phyloP scores from a whole-genome alignment of 805 yeast species.

The Helenozyma rhizophorensis region DNA sequence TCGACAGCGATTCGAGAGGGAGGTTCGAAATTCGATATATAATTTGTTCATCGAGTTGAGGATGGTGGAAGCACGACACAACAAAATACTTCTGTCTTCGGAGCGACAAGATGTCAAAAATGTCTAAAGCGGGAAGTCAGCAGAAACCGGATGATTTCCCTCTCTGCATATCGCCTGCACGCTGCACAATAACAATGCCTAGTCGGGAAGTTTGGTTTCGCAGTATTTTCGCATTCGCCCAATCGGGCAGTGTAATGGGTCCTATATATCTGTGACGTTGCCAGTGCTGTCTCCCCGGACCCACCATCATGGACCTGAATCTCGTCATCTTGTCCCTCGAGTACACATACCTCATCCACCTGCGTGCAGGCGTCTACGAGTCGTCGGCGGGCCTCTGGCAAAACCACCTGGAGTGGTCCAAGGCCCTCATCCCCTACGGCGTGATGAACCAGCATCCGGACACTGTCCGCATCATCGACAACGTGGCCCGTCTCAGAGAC shows the following conservation, averaged over 20 bases:
- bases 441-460: conserved; percentile 8
- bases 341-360: conserved; percentile 22
- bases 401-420: conserved; percentile 12
- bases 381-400: conserved; percentile 35
- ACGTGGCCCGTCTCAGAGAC: conserved; percentile 9
- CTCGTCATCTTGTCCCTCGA: conserved; percentile 24
- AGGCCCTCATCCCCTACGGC: conserved; percentile 13
- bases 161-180: no score
- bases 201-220: neutral
- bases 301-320: conserved; percentile 13
- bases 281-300: neutral
- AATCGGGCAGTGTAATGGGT: conserved; percentile 1
- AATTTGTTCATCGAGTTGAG: no score
- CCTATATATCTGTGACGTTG: neutral
- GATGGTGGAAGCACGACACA: no score
- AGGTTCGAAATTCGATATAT: no score
- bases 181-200: neutral
- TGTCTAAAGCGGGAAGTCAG: no score
- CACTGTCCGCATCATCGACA: conserved; percentile 13
- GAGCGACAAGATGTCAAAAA: no score
- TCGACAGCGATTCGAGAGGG: no score
- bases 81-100: no score
- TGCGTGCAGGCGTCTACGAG: conserved; percentile 18
- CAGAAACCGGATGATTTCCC: no score
- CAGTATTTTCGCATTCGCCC: conserved; percentile 3